Conservation (phyloP, 2,329 filamentous ascomycete genomes). For the Trichoderma lentiforme region DNA sequence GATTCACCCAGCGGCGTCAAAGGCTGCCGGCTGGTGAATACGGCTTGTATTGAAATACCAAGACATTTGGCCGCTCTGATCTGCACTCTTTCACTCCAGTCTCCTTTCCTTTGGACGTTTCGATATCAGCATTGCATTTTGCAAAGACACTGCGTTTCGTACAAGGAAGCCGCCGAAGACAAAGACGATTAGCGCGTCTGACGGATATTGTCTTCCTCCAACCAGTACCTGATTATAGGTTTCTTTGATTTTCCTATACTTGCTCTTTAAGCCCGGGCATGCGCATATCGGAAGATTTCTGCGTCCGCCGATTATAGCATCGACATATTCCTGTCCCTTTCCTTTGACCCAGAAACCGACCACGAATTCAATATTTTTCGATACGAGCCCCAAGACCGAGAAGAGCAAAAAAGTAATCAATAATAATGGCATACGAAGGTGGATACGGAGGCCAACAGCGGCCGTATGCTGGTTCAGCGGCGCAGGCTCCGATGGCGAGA, state of each 20-base stretch:
- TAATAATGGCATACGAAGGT: conserved; percentile 50
- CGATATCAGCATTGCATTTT: not conserved
- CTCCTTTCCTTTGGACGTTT: not conserved
- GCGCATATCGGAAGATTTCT: not conserved
- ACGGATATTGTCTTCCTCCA: not conserved
- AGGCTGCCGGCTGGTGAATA: not conserved
- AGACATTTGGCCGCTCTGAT: not conserved
- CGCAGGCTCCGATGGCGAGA: conserved; percentile 41
- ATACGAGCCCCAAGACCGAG: not conserved
- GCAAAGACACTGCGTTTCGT: not conserved
- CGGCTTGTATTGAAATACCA: not conserved
- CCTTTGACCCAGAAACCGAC: not conserved
- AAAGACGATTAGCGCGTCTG: not conserved
- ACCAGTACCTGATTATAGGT: not conserved
- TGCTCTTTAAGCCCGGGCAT: not conserved
- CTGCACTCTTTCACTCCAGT: not conserved
- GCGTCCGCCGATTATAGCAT: not conserved
- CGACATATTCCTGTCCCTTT: not conserved
- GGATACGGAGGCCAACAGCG: conserved; percentile 46
- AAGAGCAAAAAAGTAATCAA: not conserved
- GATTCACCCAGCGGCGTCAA: not conserved
- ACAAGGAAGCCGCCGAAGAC: not conserved
- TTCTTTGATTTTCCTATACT: not conserved
- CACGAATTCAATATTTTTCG: not conserved
- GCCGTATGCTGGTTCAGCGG: conserved; percentile 47